Base-by-base conservation (phyloP, 2,329 filamentous ascomycete genomes). In the Graphilbum fragrans region DNA sequence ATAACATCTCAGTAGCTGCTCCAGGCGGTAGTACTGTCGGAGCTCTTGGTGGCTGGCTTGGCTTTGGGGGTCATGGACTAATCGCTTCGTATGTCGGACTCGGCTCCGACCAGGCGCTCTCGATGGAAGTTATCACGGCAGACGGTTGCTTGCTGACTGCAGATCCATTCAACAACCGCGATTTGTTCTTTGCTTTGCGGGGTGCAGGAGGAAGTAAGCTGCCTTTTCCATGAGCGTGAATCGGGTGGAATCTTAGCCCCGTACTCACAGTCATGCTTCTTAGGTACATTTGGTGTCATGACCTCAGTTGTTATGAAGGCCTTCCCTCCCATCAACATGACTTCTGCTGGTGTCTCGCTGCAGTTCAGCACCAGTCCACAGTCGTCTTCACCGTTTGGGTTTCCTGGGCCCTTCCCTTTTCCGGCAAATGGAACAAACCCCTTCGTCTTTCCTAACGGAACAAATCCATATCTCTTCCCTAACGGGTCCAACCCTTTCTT, bases 121-220 rank as follows among this genome's bases (percentile, higher is more conserved):
- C 66, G 34, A 58, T 63, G 45, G 58, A 68, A 18, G 64, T 70
- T 0, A 60, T 75, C 1, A 69, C 66, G 5, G 68, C 64, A 0
- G 54, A 59, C 35, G 72, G 72, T 1, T 42, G 55, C 3, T 51
- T 66, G 27, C 50, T 73, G 1, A 65, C 58, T 2, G 72, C 70
- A 1, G 62, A 63, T 25, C 60, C 57, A 12, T 55, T 57, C 3
- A 52, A 64, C 10, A 67, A 76, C 39, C 41, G 56, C 0, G 71
- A 76, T 42, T 55, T 77, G 2, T 76, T 71, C 53, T 77, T 68
- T 66, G 72, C 72, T 2, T 53, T 74, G 2, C 58, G 62, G 35
- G 70, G 70, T 3, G 69, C 71, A 8, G 70, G 39, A 9, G 32
- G 31, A 5, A 39, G 39, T 34, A 18, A 21, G 27, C 27, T n/a